Conservation (phyloP, 2,329 filamentous ascomycete genomes). For the Rasamsonia emersonii region DNA sequence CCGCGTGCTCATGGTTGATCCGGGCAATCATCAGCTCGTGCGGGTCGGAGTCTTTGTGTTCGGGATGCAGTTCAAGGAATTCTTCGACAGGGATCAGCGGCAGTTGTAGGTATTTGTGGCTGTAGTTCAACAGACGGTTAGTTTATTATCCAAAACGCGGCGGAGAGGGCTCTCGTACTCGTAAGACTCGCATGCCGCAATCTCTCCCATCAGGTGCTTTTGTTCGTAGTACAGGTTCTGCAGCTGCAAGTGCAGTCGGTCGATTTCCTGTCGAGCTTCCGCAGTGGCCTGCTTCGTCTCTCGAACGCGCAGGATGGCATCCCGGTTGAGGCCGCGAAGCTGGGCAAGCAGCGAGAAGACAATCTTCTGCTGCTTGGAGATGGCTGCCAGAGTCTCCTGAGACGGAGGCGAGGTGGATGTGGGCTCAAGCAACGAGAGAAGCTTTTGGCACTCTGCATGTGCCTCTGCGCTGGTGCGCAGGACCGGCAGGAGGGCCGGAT, state of each 20-base stretch:
- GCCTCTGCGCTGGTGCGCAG: slow-evolving; percentile 65
- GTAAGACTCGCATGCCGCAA: slow-evolving; percentile 80
- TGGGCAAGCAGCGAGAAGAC: slow-evolving; percentile 71
- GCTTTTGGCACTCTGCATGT: slow-evolving; percentile 59
- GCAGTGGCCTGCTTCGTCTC: slow-evolving; percentile 80
- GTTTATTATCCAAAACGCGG: slow-evolving; percentile 1
- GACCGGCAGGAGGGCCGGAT: slow-evolving; percentile 58
- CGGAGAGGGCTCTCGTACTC: slow-evolving; percentile 54
- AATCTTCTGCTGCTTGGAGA: slow-evolving; percentile 69
- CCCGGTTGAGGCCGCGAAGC: slow-evolving; percentile 72
- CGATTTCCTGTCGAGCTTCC: slow-evolving; percentile 82
- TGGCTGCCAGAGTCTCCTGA: slow-evolving; percentile 46
- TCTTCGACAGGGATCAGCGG: slow-evolving; percentile 77
- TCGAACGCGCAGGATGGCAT: slow-evolving; percentile 70
- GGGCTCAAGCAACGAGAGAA: slow-evolving; percentile 49
- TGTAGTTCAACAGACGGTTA: slow-evolving; percentile 11
- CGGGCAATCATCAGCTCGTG: slow-evolving; percentile 80
- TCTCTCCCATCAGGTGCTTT: slow-evolving; percentile 80
- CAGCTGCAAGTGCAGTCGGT: slow-evolving; percentile 80
- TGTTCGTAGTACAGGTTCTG: slow-evolving; percentile 98
- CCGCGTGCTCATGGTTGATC: slow-evolving; percentile 81
- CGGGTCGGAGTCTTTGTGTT: slow-evolving; percentile 63
- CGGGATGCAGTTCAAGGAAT: slow-evolving; percentile 67
- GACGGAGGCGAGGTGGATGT: slow-evolving; percentile 32
- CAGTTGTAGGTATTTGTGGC: slow-evolving; percentile 75